Evolutionary conservation across 768 basidiomycete genomes (phyloP).

Genomic region (Collybia mongolica): DNA sequence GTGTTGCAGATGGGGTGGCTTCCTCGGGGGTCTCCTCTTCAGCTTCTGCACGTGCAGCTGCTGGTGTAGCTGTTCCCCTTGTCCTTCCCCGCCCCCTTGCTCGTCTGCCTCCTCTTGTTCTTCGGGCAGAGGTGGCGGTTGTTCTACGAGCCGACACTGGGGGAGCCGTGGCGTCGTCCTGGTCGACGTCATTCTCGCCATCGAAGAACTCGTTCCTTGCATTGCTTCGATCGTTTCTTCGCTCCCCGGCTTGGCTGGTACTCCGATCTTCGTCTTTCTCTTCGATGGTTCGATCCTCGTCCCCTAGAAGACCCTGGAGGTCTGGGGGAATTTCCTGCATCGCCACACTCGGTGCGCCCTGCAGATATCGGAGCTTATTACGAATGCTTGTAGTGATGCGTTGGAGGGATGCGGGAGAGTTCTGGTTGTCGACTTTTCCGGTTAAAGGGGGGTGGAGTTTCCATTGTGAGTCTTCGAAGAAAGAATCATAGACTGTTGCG

Average conservation of each 20-base stretch:
- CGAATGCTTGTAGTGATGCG: slow-evolving; percentile 83
- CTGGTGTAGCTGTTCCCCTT: slow-evolving; percentile 24
- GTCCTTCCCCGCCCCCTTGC: slow-evolving; percentile 33
- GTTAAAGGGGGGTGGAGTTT: slow-evolving; percentile 92
- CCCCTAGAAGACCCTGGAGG: slow-evolving; percentile 71
- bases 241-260: slow-evolving; percentile 55
- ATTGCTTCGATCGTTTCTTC: slow-evolving; percentile 48
- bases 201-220: slow-evolving; percentile 74
- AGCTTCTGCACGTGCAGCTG: slow-evolving; percentile 25
- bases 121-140: slow-evolving; percentile 15
- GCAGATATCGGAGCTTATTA: slow-evolving; percentile 87
- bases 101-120: slow-evolving; percentile 31
- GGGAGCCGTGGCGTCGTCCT: slow-evolving; percentile 28
- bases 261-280: slow-evolving; percentile 54
- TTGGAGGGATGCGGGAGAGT: slow-evolving; percentile 79
- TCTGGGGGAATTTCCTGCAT: slow-evolving; percentile 98
- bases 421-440: slow-evolving; percentile 90
- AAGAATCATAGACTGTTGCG: slow-evolving; percentile 85
- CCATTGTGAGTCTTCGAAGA: slow-evolving; percentile 90
- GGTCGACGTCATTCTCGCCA: slow-evolving; percentile 68
- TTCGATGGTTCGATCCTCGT: slow-evolving; percentile 28
- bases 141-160: slow-evolving; percentile 1
- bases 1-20: slow-evolving; percentile 18
- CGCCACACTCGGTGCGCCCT: slow-evolving; percentile 94
- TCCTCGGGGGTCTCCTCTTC: slow-evolving; percentile 38